Evolutionary conservation across 176 grass and related monocot genomes (phyloP), one percentile per base, ranked within the genome.

Genomic region (Canna indica): DNA sequence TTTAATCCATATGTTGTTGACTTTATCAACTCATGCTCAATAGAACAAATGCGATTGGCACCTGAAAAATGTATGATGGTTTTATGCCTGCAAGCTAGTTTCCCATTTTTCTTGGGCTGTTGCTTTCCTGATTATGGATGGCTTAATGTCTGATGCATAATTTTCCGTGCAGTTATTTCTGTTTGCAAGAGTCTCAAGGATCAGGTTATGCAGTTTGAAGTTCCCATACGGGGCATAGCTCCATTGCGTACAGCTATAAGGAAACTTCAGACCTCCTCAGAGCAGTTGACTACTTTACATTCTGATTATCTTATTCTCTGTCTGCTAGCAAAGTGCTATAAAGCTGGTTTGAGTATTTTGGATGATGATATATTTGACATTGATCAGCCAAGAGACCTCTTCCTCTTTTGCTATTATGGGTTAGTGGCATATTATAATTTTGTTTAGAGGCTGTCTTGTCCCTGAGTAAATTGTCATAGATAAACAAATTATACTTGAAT

Each of bases 391-490:
- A 87, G 82, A 77, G 94, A 97, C 28, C 54, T 92, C 50, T 97
- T 97, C 83, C 94, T 97, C 59, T 97, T 87, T 79, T 93, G 85
- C 80, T 97, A 97, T 80, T 97, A 97, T 15, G 94, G 94, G 94
- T 97, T 77, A 78, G 77, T 84, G 18, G 22, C 24, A 0, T 41
- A 0, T 2, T 1, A 67, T 17, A 2, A 28, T 52, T 74, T 38
- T 36, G 3, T 27, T 60, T 76, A 58, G 73, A 36, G 47, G 10
- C 8, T 66, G n/a, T n/a, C n/a, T n/a, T n/a, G n/a, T n/a, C n/a
- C n/a, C n/a, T n/a, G n/a, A n/a, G n/a, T n/a, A n/a, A n/a, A n/a
- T n/a, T n/a, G n/a, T n/a, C n/a, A n/a, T n/a, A n/a, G n/a, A n/a
- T n/a, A n/a, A n/a, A n/a, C n/a, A n/a, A n/a, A n/a, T n/a, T n/a